Evolutionary conservation across 148 eudicot species (phyloP).

Genomic region (Heliosperma pusillum): DNA sequence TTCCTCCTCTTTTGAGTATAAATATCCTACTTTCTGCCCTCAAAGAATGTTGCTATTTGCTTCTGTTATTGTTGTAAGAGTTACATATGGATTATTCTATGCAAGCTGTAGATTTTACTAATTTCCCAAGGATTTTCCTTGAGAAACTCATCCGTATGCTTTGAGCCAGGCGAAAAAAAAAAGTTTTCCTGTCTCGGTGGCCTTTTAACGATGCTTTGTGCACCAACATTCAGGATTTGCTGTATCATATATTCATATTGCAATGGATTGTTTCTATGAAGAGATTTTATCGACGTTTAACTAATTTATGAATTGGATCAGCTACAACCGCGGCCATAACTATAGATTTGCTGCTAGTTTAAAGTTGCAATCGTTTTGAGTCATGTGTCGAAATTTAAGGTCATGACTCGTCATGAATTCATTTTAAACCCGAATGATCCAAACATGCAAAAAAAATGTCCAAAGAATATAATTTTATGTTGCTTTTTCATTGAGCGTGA

Average conservation of each 20-base stretch:
- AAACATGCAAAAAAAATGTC: too few species aligned
- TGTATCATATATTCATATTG: too few species aligned
- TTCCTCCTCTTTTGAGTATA: slow-evolving; percentile 12
- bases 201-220: slow-evolving; percentile 8
- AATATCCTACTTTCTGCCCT: slow-evolving; percentile 7
- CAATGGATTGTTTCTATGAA: neutral
- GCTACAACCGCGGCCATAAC: neutral
- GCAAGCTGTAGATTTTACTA: slow-evolving; percentile 20
- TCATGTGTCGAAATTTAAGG: neutral
- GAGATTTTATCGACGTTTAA: too few species aligned
- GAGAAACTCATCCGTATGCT: slow-evolving; percentile 18
- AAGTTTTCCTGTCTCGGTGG: slow-evolving; percentile 15
- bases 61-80: slow-evolving; percentile 13
- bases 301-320: too few species aligned
- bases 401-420: too few species aligned
- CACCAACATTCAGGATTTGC: neutral
- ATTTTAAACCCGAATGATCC: too few species aligned
- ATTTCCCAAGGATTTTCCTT: slow-evolving; percentile 1
- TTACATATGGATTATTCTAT: slow-evolving; percentile 17
- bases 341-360: neutral
- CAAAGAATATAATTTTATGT: too few species aligned
- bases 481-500: too few species aligned
- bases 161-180: neutral
- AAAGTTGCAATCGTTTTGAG: neutral
- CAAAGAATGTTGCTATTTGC: slow-evolving; percentile 12